These are phyloP conservation scores for Fusarium sp. DNA, from an alignment of 2,329 filamentous ascomycete species.

Conservation along the genomic window DNA sequence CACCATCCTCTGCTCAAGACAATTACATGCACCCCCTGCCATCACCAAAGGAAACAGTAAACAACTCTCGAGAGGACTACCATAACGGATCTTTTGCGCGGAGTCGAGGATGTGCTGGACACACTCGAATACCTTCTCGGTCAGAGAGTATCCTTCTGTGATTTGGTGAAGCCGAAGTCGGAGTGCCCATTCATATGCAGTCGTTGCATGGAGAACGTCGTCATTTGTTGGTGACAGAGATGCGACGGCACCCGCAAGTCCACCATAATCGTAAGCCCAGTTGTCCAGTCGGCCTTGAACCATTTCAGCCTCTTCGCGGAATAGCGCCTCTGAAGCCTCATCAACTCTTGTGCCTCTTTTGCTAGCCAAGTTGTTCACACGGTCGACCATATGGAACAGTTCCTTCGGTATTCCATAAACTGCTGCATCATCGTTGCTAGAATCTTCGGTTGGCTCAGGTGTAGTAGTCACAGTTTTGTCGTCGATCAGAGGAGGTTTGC, in stretches of 20 bases:
- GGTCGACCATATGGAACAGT: constrained; percentile 9
- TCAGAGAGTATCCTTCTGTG: constrained; percentile 1
- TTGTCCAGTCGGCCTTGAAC: neutral
- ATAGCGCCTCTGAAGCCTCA: neutral
- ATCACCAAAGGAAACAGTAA: constrained; percentile 4
- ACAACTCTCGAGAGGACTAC: neutral
- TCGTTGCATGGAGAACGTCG: constrained; percentile 9
- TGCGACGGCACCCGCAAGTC: neutral
- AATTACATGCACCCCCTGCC: constrained; percentile 6
- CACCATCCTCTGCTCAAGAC: constrained; percentile 9
- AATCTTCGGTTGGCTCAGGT: neutral
- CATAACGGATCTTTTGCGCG: neutral
- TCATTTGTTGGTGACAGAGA: neutral
- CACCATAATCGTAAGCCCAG: constrained; percentile 15
- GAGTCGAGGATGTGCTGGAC: constrained; percentile 2
- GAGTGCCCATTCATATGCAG: constrained; percentile 12
- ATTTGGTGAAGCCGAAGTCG: constrained; percentile 15
- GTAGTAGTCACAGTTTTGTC: neutral
- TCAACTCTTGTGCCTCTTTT: constrained; percentile 11
- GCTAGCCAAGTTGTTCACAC: constrained; percentile 2
- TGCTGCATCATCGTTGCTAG: neutral
- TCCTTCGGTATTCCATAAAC: constrained; percentile 12
- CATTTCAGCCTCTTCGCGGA: neutral
- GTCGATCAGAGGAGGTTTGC: constrained; percentile 5
- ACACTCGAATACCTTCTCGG: constrained; percentile 3